Percentiles rank a stretch among this genome's conserved stretches.
Conservation (phyloP, 2,329 filamentous ascomycete species). For the Claviceps digitariae region DNA sequence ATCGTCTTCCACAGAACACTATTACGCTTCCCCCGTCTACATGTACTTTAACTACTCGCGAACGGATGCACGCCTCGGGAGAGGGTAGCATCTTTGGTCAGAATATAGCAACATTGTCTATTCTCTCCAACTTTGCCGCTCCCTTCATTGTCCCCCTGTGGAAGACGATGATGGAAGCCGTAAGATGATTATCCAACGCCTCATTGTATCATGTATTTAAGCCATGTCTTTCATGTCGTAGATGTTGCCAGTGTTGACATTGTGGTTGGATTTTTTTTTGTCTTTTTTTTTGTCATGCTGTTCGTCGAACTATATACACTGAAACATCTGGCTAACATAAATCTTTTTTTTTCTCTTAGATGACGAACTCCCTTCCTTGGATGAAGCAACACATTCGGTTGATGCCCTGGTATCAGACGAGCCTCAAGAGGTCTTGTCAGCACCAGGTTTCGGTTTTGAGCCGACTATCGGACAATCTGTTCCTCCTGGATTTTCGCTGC, state of each 20-base stretch:
- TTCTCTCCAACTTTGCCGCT: conserved; percentile 21
- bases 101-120: conserved; percentile 28
- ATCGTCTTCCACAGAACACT: conserved; percentile 48
- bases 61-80: conserved; percentile 16
- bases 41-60: conserved; percentile 51
- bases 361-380: conserved; percentile 46
- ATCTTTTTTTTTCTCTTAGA: conserved; percentile 32
- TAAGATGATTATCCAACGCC: conserved; percentile 30
- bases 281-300: conserved; percentile 17
- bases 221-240: conserved; percentile 4
- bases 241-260: conserved; percentile 5
- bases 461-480: conserved; percentile 12
- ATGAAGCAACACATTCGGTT: conserved; percentile 49
- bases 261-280: conserved; percentile 15
- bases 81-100: conserved; percentile 23
- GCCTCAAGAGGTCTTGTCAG: conserved; percentile 9
- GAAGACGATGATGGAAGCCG: conserved; percentile 51
- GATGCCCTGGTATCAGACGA: conserved; percentile 56
- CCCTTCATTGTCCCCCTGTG: conserved; percentile 27
- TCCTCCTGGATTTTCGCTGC: conserved; percentile 18
- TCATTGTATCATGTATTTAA: conserved; percentile 7
- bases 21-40: conserved; percentile 16
- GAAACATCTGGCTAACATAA: conserved; percentile 25
- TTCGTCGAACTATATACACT: conserved; percentile 13
- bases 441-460: background rate